A percentile compares a stretch with the other conserved stretches of the same genome.
phyloP scores from a whole-genome alignment of 2,329 filamentous ascomycete species.

The Alternaria metachromatica region DNA sequence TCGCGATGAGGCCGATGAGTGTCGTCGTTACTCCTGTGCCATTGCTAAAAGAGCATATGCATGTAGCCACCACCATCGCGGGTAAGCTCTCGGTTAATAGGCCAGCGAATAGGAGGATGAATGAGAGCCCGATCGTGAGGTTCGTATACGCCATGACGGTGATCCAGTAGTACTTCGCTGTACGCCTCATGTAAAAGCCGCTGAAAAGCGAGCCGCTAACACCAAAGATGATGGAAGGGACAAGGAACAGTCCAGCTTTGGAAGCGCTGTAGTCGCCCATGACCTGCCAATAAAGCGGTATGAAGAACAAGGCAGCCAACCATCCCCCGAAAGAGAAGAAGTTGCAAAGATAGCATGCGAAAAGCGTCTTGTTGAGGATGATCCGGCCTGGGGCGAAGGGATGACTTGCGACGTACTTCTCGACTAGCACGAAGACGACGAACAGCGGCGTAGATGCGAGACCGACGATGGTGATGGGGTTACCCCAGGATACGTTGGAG shows the following conservation, averaged over 20 bases:
- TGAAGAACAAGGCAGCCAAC: constrained; percentile 70
- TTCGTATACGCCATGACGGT: constrained; percentile 64
- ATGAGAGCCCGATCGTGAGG: constrained; percentile 61
- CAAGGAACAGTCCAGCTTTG: constrained; percentile 67
- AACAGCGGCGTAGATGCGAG: constrained; percentile 67
- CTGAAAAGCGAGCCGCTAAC: constrained; percentile 70
- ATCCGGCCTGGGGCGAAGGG: constrained; percentile 79
- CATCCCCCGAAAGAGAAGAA: constrained; percentile 72
- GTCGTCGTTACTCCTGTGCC: constrained; percentile 72
- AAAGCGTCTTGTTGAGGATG: constrained; percentile 70
- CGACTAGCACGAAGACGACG: constrained; percentile 70
- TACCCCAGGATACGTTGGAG: constrained; percentile 72
- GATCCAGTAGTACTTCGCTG: constrained; percentile 74
- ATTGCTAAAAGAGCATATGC: constrained; percentile 61
- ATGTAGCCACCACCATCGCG: constrained; percentile 64
- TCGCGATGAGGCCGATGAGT: constrained; percentile 74
- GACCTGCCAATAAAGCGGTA: constrained; percentile 81
- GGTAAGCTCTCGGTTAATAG: constrained; percentile 56
- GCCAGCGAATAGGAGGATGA: constrained; percentile 66
- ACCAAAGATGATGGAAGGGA: constrained; percentile 69
- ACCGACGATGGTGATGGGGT: constrained; percentile 63
- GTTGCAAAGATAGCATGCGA: constrained; percentile 73
- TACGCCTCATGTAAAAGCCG: constrained; percentile 72
- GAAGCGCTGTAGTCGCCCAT: constrained; percentile 70
- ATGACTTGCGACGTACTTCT: constrained; percentile 70